phyloP scores from a whole-genome alignment of 2,329 filamentous ascomycete species.

The Lachnellula cervina region DNA sequence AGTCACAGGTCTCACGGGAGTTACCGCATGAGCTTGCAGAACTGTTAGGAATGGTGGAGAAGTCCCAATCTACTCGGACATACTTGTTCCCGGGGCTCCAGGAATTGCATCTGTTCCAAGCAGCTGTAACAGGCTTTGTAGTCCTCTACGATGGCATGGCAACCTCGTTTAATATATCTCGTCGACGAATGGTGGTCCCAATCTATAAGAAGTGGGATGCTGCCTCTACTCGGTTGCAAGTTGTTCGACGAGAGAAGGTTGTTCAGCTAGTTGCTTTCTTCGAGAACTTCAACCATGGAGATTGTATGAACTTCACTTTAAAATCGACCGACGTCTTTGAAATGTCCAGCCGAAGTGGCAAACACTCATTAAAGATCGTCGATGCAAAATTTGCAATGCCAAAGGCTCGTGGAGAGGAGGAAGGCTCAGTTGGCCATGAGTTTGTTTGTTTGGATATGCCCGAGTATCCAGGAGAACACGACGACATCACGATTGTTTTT shows the following conservation, averaged over 20 bases:
- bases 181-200: constrained; percentile 81
- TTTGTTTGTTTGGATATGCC: constrained; percentile 84
- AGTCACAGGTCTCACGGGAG: constrained; percentile 59
- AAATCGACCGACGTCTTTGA: constrained; percentile 83
- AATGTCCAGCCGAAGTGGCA: constrained; percentile 56
- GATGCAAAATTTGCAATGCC: constrained; percentile 90
- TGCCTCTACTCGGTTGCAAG: constrained; percentile 70
- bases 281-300: constrained; percentile 78
- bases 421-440: constrained; percentile 54
- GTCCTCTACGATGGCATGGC: constrained; percentile 73
- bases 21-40: constrained; percentile 58
- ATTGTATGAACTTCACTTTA: constrained; percentile 83
- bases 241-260: constrained; percentile 70
- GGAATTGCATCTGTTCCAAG: constrained; percentile 75
- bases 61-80: constrained; percentile 62
- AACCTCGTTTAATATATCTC: constrained; percentile 71
- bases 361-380: constrained; percentile 71
- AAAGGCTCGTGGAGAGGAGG: constrained; percentile 44
- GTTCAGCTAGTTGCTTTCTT: constrained; percentile 82
- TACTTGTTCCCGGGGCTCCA: constrained; percentile 61
- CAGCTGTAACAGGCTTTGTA: constrained; percentile 71
- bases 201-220: constrained; percentile 96
- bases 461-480: constrained; percentile 86
- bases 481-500: constrained; percentile 83
- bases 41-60: constrained; percentile 41